Evolutionary conservation across 148 eudicot genomes (phyloP).

Genomic region (Vaccinium macrocarpon): DNA sequence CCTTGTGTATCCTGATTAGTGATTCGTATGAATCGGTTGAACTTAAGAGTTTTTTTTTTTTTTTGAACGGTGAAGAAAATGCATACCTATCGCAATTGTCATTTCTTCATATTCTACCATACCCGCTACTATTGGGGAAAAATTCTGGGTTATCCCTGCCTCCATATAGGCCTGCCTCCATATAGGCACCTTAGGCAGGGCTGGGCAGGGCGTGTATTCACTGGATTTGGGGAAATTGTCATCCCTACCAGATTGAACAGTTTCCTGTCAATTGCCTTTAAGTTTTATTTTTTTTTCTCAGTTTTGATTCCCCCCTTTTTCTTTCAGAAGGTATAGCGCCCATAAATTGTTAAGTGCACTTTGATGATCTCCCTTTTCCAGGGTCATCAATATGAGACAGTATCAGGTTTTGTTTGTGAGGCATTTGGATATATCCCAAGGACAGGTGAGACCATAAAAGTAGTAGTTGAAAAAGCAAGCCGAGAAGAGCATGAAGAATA

Average conservation of each 20-base stretch:
- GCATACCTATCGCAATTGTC: too few species aligned
- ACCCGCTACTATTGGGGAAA: too few species aligned
- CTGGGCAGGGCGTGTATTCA: too few species aligned
- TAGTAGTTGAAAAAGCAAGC: slow-evolving; percentile 70
- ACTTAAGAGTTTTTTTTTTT: not conserved
- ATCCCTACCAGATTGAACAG: not conserved
- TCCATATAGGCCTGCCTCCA: too few species aligned
- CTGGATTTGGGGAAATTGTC: too few species aligned
- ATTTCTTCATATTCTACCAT: too few species aligned
- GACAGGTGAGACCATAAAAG: slow-evolving; percentile 87
- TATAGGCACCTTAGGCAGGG: too few species aligned
- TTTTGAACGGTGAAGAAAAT: too few species aligned
- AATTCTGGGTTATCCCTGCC: too few species aligned
- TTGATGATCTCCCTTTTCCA: slow-evolving; percentile 24
- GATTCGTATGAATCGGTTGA: not conserved
- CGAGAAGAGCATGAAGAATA: slow-evolving; percentile 58
- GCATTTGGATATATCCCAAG: slow-evolving; percentile 95
- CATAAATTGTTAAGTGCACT: not conserved
- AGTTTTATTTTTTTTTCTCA: not conserved
- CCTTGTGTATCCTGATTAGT: not conserved
- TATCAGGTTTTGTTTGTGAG: slow-evolving; percentile 92
- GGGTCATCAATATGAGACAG: slow-evolving; percentile 96
- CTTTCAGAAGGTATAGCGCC: not conserved
- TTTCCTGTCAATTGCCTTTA: not conserved
- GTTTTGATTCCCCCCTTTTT: not conserved